Base-by-base conservation (phyloP, 164 flowering plant genomes). In the Tetracentron sinense region DNA sequence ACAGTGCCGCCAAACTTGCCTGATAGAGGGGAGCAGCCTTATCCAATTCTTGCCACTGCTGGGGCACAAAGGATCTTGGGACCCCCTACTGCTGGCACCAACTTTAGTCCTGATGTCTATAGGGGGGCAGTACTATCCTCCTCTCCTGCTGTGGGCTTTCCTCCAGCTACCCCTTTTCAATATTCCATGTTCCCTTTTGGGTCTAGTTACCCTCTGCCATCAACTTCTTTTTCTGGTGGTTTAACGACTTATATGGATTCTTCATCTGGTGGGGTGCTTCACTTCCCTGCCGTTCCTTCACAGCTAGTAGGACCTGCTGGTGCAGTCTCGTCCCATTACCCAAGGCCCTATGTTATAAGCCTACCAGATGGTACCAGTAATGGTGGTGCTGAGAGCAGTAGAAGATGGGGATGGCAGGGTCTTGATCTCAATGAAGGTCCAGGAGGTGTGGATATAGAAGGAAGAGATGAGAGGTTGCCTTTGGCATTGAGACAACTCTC, bases 401-500 rank as follows among this genome's bases (percentile, higher is more conserved):
- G 81, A 51, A 91, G 80, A 70, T 88, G 91, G 89, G 75, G 74
- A 27, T 78, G 85, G 66, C 90, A 82, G 59, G 86, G 88, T 49
- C 69, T 94, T 25, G 97, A 94, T 71, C 82, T 94, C 6, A 91
- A 94, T 76, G 76, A 92, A 7, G 98, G 98, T 27, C 97, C 95
- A 42, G 90, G 85, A 35, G 75, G 67, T 33, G 20, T 69, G 33
- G 94, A 88, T 48, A 27, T 56, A 5, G 98, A 87, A 48, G 83
- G 82, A 49, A 85, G 85, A 60, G 90, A 87, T 58, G 96, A 91
- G 52, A 76, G 77, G 55, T 65, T 83, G 26, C 35, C 82, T 50
- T 49, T 70, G 28, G 62, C 69, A 54, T 65, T 78, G 14, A 82
- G 92, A 67, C 95, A 79, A 63, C 70, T 74, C 33, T 69, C 92